Evolutionary conservation across 2,329 filamentous ascomycete genomes (phyloP).

Genomic region (Plectosphaerella cucumerina): DNA sequence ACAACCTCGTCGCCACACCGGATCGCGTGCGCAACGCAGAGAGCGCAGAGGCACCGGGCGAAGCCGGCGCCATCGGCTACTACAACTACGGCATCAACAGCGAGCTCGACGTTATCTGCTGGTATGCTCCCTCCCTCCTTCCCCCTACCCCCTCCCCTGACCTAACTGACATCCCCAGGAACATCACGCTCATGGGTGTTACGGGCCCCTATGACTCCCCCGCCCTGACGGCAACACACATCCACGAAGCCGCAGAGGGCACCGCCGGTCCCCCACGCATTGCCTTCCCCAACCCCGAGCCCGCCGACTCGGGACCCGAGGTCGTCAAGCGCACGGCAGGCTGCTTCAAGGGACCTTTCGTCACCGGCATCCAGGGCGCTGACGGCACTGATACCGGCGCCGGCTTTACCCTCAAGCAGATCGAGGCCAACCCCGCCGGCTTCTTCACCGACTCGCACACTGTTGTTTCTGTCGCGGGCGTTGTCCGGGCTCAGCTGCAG

Average conservation of each 20-base stretch:
- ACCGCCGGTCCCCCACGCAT: conserved; percentile 39
- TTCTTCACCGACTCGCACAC: conserved; percentile 48
- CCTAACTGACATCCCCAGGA: conserved; percentile 14
- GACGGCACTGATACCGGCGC: conserved; percentile 38
- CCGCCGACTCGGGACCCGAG: conserved; percentile 22
- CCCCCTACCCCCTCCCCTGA: neutral
- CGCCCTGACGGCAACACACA: conserved; percentile 43
- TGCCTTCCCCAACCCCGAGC: conserved; percentile 39
- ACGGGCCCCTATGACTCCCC: conserved; percentile 38
- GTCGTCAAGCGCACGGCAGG: conserved; percentile 15
- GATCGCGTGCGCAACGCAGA: conserved; percentile 38
- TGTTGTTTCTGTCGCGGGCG: conserved; percentile 34
- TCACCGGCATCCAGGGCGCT: conserved; percentile 30
- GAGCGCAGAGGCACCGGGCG: conserved; percentile 23
- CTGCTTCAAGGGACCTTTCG: conserved; percentile 33
- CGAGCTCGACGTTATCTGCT: conserved; percentile 22
- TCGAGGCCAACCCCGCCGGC: conserved; percentile 39
- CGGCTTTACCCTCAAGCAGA: conserved; percentile 39
- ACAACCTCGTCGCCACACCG: conserved; percentile 38
- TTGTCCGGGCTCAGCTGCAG: conserved; percentile 16
- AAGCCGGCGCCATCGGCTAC: conserved; percentile 35
- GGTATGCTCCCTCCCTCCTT: too few relatives aligned
- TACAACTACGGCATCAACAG: conserved; percentile 46
- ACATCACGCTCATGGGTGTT: conserved; percentile 43
- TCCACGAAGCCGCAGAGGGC: conserved; percentile 40